Conservation (phyloP, 768 basidiomycete genomes). For the Pleurotus tuber-regium region DNA sequence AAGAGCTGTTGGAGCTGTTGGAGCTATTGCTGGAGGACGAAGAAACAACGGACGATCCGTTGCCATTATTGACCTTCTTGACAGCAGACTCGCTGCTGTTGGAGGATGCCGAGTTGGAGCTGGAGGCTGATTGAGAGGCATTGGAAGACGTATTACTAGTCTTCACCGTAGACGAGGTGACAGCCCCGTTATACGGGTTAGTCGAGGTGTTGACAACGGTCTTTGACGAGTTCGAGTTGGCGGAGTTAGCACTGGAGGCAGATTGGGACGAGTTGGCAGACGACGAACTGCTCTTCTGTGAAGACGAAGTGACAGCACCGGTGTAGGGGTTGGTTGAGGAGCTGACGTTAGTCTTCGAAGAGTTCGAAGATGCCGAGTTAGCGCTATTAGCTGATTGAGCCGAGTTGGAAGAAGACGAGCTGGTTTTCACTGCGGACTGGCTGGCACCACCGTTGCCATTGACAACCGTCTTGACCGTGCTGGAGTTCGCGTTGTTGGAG, state of each 20-base stretch:
- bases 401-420: conserved; percentile 3
- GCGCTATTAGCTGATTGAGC: background rate
- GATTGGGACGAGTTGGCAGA: conserved; percentile 5
- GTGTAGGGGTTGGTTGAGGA: conserved; percentile 7
- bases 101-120: background rate
- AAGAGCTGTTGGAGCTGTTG: conserved; percentile 1
- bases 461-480: conserved; percentile 7
- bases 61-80: background rate
- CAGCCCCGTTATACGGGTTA: background rate
- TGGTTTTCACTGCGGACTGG: background rate
- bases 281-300: background rate
- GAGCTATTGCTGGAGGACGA: background rate
- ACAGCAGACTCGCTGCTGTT: conserved; percentile 1
- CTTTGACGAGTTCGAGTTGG: background rate
- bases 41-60: background rate
- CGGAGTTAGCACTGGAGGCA: conserved; percentile 1
- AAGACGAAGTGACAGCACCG: conserved; percentile 2
- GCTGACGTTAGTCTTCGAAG: conserved; percentile 1
- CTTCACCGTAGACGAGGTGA: background rate
- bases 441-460: conserved; percentile 4
- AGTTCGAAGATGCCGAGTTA: background rate
- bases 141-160: background rate
- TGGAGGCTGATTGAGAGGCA: background rate
- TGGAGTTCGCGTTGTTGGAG: conserved; percentile 5
- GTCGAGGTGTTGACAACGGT: background rate